phyloP scores from a whole-genome alignment of 257 asterid genomes.

The Anisodus acutangulus region DNA sequence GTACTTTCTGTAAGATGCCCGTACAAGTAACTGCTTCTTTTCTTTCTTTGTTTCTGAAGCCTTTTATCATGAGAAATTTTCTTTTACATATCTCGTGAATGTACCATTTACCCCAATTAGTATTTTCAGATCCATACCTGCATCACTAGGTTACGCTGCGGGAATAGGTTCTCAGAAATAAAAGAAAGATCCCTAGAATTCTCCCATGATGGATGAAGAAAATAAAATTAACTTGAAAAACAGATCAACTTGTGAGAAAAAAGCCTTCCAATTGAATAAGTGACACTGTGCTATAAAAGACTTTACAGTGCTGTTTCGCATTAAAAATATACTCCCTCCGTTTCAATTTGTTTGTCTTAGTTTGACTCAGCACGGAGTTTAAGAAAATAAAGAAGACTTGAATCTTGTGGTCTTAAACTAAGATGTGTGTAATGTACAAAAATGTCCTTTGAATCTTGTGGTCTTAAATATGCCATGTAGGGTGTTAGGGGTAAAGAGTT shows the following conservation, averaged over 20 bases:
- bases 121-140: neutral
- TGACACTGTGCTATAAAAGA: neutral
- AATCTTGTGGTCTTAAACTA: too few relatives aligned
- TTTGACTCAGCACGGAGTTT: too few relatives aligned
- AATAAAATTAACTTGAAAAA: conserved; percentile 10
- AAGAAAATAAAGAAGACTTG: too few relatives aligned
- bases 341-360: neutral
- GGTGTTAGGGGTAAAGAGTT: too few relatives aligned
- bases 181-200: neutral
- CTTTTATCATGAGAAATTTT: conserved; percentile 2
- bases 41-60: neutral
- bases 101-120: neutral
- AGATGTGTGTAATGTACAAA: too few relatives aligned
- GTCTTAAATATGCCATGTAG: too few relatives aligned
- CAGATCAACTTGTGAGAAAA: conserved; percentile 1
- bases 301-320: neutral
- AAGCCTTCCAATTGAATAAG: neutral
- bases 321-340: too few relatives aligned
- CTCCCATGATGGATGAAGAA: neutral
- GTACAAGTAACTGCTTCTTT: neutral
- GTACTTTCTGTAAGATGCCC: neutral
- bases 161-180: conserved; percentile 9
- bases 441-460: too few relatives aligned
- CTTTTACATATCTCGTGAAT: neutral
- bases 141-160: neutral